Evolutionary conservation across 768 basidiomycete species (phyloP), one percentile per base, ranked within the genome.

Genomic region (Cystofilobasidium bisporidii): DNA sequence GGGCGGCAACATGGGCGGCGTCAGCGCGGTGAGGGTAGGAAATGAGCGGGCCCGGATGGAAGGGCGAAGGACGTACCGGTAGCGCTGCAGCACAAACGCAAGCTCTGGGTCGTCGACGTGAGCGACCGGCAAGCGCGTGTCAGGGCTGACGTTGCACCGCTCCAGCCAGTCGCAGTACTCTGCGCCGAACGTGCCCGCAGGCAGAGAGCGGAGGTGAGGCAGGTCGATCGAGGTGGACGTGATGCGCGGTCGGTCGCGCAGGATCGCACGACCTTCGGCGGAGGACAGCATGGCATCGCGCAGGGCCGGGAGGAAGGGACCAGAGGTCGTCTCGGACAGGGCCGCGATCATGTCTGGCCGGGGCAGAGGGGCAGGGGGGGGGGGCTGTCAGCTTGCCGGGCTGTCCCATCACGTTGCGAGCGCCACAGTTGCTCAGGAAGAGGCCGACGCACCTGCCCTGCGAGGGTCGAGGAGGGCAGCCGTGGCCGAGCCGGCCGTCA

Each of bases 311-410:
- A 98, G 81, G 63, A 85, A 84, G 0, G 84, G 81, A 2, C 88
- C 87, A 9, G 91, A 88, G 0, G 94, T 92, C 1, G 91, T 91
- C 78, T 97, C 96, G 28, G 90, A 91, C 12, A 97, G 82, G 6
- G 90, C 88, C 15, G 96, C 93, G 48, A 98, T 83, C 87, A 99
- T 91, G 76, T 99, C 93, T 97, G 70, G n/a, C n/a, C n/a, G n/a
- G n/a, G n/a, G n/a, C 5, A 57, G 24, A 58, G 71, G 24, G 71
- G 43, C 28, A 60, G 64, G 55, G 50, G 8, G n/a, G n/a, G n/a
- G n/a, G n/a, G n/a, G n/a, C n/a, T n/a, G n/a, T n/a, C n/a, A n/a
- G n/a, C n/a, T n/a, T n/a, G n/a, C n/a, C n/a, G n/a, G n/a, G n/a
- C n/a, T n/a, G n/a, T n/a, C n/a, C n/a, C n/a, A n/a, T n/a, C n/a